Base-by-base conservation (phyloP, 2,329 filamentous ascomycete genomes). In the Phialophora tarda region DNA sequence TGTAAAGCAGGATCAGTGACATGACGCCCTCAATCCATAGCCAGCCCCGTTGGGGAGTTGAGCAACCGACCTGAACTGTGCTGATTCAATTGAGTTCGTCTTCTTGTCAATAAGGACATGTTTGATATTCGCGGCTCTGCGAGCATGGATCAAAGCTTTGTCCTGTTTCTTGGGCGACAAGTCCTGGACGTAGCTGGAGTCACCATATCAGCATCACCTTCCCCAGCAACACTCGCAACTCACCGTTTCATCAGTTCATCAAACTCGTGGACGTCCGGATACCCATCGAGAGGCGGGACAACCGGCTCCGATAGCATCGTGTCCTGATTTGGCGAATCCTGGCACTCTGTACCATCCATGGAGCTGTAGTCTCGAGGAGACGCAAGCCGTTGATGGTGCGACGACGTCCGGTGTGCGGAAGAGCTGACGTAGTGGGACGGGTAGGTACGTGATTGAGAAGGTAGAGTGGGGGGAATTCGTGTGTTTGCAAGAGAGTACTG, bases 101-200 rank as follows among this genome's bases (percentile, higher is more conserved):
- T 83, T 83, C 23, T 81, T 81, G 55, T 83, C 81, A 57, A 79
- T 76, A 60, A 83, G 72, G 32, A 83, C 81, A 4, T 75, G 79
- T 62, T 73, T 78, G 64, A 84, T 83, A 66, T 83, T 82, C 47
- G 79, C 75, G 24, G 81, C 82, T 71, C 82, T 76, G 64, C 75
- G 78, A 24, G 81, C 79, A 71, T 82, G 80, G 34, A 84, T 84
- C 68, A 84, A 75, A 4, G 82, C 82, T 67, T 84, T 84, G 69
- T 84, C 82, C 72, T 82, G 81, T 62, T 84, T 84, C 69, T 83
- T 83, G 38, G 81, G 76, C 6, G 82, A 83, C 14, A 84, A 75
- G 41, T 81, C 80, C 55, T 81, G 76, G 38, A 84, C 81, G 67
- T 84, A 84, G 56, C 82, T 83, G 60, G 30, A 12, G 34, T 32